Base-by-base conservation (phyloP, 2,329 filamentous ascomycete genomes). In the Nannizziopsis barbatae region DNA sequence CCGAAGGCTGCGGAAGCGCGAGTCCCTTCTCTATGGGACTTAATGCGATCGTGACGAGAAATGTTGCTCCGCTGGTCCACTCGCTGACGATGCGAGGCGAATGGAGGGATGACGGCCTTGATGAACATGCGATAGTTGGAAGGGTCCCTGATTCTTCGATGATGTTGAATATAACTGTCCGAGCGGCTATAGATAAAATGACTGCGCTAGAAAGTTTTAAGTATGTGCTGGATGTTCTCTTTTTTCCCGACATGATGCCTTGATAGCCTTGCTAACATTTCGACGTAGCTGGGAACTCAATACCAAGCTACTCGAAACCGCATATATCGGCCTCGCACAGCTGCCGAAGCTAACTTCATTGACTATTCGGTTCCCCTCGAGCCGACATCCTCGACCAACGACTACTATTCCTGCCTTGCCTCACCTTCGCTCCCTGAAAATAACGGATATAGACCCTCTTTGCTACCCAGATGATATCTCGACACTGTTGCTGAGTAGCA, bases 391-490 rank as follows among this genome's bases (percentile, higher is more conserved):
- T 7, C 71, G 77, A 32, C 78, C 79, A 1, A 75, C 73, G 5
- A 69, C 71, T 33, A 62, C 75, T 3, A 71, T 81, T 36, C 77
- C 78, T 1, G 66, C 75, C 0, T 71, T 82, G 56, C 73, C 75
- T 6, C 75, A 74, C 53, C 65, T 82, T 18, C 66, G 65, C 31
- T 66, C 64, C 3, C 65, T 82, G 32, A 72, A 73, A 45, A 67
- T 78, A 22, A 74, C 74, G 51, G 71, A 81, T 53, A 77, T 81
- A 45, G 79, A 82, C 49, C 79, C 79, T 1, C 66, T 81, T 8
- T 81, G 78, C 62, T 79, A 80, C 55, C 76, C 76, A 0, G 79
- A 82, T 60, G 78, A 81, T 55, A 72, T 81, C 7, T 76, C 76
- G 11, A 65, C 74, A 17, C 62, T 81, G 11, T 61, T 81, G 5